These are phyloP conservation scores for Scheffersomyces ergatensis DNA, from an alignment of 805 yeast genomes.

Conservation along the genomic window DNA sequence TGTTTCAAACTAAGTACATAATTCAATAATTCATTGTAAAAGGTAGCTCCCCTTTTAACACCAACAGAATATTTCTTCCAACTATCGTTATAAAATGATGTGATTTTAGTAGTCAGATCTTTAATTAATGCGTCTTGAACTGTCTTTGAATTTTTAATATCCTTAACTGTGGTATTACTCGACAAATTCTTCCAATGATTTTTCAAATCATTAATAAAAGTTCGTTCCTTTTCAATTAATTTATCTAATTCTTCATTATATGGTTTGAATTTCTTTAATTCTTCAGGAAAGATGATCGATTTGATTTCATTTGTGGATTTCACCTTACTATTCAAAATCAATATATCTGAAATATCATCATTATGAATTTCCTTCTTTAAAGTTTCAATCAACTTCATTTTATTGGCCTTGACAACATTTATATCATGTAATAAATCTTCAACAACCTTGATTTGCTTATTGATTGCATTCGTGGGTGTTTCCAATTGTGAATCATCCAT, in stretches of 20 bases:
- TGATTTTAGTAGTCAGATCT: conserved; percentile 33
- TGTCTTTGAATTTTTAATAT: conserved; percentile 42
- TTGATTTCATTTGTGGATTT: conserved; percentile 57
- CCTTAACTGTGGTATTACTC: conserved; percentile 28
- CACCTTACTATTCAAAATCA: conserved; percentile 61
- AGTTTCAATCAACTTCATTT: conserved; percentile 57
- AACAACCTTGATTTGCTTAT: conserved; percentile 43
- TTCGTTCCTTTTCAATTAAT: conserved; percentile 64
- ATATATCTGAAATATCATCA: conserved; percentile 80
- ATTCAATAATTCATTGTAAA: conserved; percentile 53
- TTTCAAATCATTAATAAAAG: conserved; percentile 34
- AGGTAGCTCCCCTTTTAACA: conserved; percentile 55
- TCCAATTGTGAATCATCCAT: conserved; percentile 49
- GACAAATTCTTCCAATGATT: conserved; percentile 27
- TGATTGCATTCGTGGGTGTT: conserved; percentile 17
- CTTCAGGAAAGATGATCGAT: conserved; percentile 58
- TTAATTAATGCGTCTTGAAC: conserved; percentile 31
- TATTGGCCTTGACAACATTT: conserved; percentile 60
- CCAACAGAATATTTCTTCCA: conserved; percentile 65
- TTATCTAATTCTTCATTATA: conserved; percentile 65
- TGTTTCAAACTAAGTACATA: conserved; percentile 18
- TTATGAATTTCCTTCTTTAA: conserved; percentile 68
- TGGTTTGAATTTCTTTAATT: conserved; percentile 72
- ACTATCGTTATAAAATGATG: conserved; percentile 41
- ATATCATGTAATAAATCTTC: conserved; percentile 62